phyloP scores from a whole-genome alignment of 805 yeast species.

The Kazachstania kunashirensis region DNA sequence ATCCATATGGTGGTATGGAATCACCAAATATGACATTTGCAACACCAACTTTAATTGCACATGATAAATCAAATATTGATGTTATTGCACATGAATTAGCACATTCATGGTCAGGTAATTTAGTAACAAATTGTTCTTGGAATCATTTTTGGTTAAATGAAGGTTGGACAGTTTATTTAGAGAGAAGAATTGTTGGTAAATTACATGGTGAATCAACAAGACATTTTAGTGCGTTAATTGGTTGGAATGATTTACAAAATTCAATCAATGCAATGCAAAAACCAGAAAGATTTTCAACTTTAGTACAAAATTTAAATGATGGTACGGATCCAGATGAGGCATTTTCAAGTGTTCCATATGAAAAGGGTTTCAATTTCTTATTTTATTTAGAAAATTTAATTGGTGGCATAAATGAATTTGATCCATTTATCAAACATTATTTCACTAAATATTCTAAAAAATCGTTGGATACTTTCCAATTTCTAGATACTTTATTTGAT shows the following conservation, averaged over 20 bases:
- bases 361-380: slow-evolving; percentile 76
- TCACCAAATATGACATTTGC: slow-evolving; percentile 86
- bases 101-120: slow-evolving; percentile 87
- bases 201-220: slow-evolving; percentile 72
- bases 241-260: slow-evolving; percentile 74
- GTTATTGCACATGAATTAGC: slow-evolving; percentile 91
- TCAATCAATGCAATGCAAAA: slow-evolving; percentile 58
- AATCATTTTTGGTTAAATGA: slow-evolving; percentile 92
- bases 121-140: slow-evolving; percentile 86
- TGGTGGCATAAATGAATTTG: slow-evolving; percentile 58
- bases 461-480: slow-evolving; percentile 75
- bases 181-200: slow-evolving; percentile 68
- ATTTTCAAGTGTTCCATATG: slow-evolving; percentile 81
- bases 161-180: slow-evolving; percentile 92
- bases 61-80: slow-evolving; percentile 76
- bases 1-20: slow-evolving; percentile 94
- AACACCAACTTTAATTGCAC: slow-evolving; percentile 78
- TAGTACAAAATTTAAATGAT: slow-evolving; percentile 63
- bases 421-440: slow-evolving; percentile 71
- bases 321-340: slow-evolving; percentile 82
- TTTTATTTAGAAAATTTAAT: slow-evolving; percentile 61
- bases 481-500: slow-evolving; percentile 64
- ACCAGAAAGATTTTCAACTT: slow-evolving; percentile 42
- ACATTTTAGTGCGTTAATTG: slow-evolving; percentile 75
- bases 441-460: slow-evolving; percentile 57